These are phyloP conservation scores for Fraxinus albicans DNA, from an alignment of 305 asterid species.

Conservation along the genomic window DNA sequence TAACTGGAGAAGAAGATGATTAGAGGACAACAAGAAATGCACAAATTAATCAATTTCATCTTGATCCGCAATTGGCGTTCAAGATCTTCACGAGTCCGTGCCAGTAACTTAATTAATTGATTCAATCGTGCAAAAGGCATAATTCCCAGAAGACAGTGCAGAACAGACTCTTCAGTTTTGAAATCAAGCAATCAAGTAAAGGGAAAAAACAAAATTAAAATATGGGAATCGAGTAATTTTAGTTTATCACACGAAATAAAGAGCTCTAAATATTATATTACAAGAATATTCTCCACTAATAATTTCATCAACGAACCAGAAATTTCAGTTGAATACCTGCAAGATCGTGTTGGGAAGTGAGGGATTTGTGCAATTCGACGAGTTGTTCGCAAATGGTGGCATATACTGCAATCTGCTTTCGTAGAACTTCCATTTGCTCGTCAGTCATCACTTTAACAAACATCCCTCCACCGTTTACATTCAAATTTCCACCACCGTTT, in stretches of 20 bases:
- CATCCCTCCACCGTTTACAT: conserved; percentile 43
- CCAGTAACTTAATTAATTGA: neutral
- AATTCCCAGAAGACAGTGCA: neutral
- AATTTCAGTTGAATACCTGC: conserved; percentile 43
- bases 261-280: neutral
- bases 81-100: neutral
- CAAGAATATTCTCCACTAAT: neutral
- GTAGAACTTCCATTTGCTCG: conserved; percentile 88
- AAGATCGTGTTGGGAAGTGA: conserved; percentile 86
- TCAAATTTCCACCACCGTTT: conserved; percentile 22
- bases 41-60: neutral
- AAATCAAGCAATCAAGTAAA: neutral
- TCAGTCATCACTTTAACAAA: conserved; percentile 96
- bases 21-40: neutral
- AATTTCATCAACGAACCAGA: neutral
- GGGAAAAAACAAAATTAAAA: neutral
- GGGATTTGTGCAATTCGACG: conserved; percentile 85
- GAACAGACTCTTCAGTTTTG: neutral
- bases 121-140: neutral
- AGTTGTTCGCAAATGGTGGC: conserved; percentile 91
- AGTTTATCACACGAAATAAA: neutral
- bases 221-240: neutral
- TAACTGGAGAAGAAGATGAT: neutral
- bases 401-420: conserved; percentile 90
- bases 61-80: neutral